These are phyloP conservation scores for Claviceps spartinae DNA, from an alignment of 2,329 filamentous ascomycete species.

Conservation along the genomic window DNA sequence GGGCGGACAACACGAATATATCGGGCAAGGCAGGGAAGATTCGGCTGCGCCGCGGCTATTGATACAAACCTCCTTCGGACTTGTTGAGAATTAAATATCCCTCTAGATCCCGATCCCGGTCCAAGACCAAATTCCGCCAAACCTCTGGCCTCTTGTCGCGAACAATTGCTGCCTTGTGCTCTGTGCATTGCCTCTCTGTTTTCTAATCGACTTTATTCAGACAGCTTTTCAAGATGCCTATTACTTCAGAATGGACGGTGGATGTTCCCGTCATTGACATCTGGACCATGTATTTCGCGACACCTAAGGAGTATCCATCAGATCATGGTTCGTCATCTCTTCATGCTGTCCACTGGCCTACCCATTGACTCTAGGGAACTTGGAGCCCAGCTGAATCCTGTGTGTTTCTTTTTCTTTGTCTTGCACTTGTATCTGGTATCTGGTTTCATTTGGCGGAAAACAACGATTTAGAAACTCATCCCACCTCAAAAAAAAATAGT, in stretches of 20 bases:
- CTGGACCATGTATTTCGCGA: slow-evolving; percentile 67
- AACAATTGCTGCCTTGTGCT: not conserved
- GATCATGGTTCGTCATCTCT: slow-evolving; percentile 47
- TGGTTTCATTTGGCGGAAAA: not conserved
- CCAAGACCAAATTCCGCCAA: not conserved
- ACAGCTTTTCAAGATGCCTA: slow-evolving; percentile 47
- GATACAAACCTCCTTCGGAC: not conserved
- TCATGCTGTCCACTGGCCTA: not conserved
- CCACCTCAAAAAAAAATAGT: slow-evolving; percentile 33
- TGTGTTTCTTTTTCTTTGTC: not conserved
- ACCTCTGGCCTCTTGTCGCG: not conserved
- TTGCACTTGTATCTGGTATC: not conserved
- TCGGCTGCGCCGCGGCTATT: not conserved
- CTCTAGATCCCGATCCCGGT: not conserved
- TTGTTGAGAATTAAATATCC: not conserved
- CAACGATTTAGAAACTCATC: not conserved
- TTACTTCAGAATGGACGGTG: slow-evolving; percentile 52
- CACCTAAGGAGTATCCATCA: slow-evolving; percentile 53
- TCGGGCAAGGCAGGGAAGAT: too few relatives aligned
- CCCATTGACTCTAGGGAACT: not conserved
- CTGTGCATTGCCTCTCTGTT: not conserved
- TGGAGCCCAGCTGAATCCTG: too few relatives aligned
- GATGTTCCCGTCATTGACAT: slow-evolving; percentile 63
- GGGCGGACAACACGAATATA: too few relatives aligned
- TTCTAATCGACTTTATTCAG: not conserved